Conservation (phyloP, 2,329 filamentous ascomycete species). For the Pseudocercospora ulei region DNA sequence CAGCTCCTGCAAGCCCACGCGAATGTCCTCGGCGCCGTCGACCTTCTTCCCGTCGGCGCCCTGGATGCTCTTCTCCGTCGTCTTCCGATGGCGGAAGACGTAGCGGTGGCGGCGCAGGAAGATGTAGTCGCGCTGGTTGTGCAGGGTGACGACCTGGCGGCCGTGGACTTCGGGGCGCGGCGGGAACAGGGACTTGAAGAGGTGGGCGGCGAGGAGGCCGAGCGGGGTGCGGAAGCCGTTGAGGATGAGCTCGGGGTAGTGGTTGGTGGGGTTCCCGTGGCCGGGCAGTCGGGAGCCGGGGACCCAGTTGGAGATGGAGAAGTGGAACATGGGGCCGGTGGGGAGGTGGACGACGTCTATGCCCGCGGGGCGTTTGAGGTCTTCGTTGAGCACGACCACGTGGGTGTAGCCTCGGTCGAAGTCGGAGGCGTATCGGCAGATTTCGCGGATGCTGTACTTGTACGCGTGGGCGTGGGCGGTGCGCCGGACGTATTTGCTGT, state of each 20-base stretch:
- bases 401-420: conserved; percentile 62
- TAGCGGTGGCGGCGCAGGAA: conserved; percentile 87
- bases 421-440: conserved; percentile 72
- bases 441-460: conserved; percentile 88
- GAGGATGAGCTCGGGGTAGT: conserved; percentile 79
- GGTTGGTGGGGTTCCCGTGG: conserved; percentile 80
- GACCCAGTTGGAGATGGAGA: conserved; percentile 80
- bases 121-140: conserved; percentile 94
- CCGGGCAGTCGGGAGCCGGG: conserved; percentile 80
- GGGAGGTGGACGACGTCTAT: conserved; percentile 79
- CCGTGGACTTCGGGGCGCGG: conserved; percentile 73
- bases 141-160: conserved; percentile 79
- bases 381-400: conserved; percentile 76
- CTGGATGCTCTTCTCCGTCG: conserved; percentile 76
- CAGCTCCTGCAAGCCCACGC: conserved; percentile 80
- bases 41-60: conserved; percentile 73
- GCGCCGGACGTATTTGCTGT: conserved; percentile 69
- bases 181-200: conserved; percentile 74
- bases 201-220: conserved; percentile 72
- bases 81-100: conserved; percentile 78
- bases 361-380: conserved; percentile 72
- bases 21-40: conserved; percentile 73
- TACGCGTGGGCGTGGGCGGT: conserved; percentile 73
- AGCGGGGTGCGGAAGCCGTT: conserved; percentile 94
- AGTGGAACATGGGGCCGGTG: conserved; percentile 81